These are phyloP conservation scores for Talaromyces borbonicus DNA, from an alignment of 495 filamentous ascomycete species.

Conservation along the genomic window DNA sequence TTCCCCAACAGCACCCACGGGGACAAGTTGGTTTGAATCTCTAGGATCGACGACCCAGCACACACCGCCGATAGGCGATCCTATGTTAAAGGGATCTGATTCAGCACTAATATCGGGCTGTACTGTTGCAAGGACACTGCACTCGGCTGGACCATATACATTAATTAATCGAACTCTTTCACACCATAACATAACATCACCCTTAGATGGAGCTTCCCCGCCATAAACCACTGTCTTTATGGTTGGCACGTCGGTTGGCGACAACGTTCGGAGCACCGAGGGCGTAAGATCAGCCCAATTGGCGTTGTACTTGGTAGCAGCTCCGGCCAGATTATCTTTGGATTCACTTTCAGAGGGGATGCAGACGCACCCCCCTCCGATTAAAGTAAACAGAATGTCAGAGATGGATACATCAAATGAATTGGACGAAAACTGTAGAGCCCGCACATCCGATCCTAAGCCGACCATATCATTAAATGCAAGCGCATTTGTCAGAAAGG, in stretches of 20 bases:
- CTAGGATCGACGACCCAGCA: slow-evolving; percentile 11
- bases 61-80: slow-evolving; percentile 16
- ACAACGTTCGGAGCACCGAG: slow-evolving; percentile 19
- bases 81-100: slow-evolving; percentile 9
- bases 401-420: slow-evolving; percentile 37
- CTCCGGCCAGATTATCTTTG: slow-evolving; percentile 35
- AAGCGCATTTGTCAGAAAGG: too few species aligned
- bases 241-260: slow-evolving; percentile 15
- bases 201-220: slow-evolving; percentile 25
- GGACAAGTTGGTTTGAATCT: slow-evolving; percentile 24
- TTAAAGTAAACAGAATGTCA: slow-evolving; percentile 36
- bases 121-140: neutral
- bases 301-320: slow-evolving; percentile 32
- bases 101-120: neutral
- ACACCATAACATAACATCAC: slow-evolving; percentile 19
- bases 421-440: slow-evolving; percentile 34
- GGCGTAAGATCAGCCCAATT: slow-evolving; percentile 39
- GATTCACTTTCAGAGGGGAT: slow-evolving; percentile 40
- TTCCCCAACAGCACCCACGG: slow-evolving; percentile 36
- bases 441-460: slow-evolving; percentile 11
- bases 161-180: slow-evolving; percentile 31
- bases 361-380: slow-evolving; percentile 36
- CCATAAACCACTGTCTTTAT: slow-evolving; percentile 30
- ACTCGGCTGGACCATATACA: slow-evolving; percentile 19
- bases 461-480: neutral